phyloP scores from a whole-genome alignment of 1,139 yeast genomes.

The Pichia sp. region DNA sequence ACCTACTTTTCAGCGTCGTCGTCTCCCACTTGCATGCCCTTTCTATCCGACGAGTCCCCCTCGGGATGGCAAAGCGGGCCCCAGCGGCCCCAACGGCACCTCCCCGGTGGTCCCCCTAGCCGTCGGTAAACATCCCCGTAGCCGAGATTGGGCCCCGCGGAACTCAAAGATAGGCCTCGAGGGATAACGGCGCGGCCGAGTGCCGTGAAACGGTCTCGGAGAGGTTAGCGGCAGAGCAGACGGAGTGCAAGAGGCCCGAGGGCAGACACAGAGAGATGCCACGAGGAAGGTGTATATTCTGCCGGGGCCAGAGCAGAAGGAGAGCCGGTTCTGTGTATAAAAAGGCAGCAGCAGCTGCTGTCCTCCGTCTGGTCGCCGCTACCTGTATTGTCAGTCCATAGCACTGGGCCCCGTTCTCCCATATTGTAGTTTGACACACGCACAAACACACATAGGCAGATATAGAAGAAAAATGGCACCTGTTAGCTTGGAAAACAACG shows the following conservation, averaged over 20 bases:
- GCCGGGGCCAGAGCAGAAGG: too few relatives aligned
- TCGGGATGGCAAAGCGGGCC: not conserved
- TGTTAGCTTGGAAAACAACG: constrained; percentile 18
- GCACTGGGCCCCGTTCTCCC: too few relatives aligned
- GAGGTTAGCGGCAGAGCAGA: not conserved
- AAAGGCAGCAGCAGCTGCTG: too few relatives aligned
- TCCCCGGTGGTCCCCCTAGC: too few relatives aligned
- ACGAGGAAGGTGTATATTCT: not conserved
- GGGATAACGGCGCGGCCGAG: not conserved
- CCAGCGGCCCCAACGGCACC: not conserved
- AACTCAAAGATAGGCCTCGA: not conserved
- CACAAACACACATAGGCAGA: not conserved
- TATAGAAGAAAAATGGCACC: constrained; percentile 31
- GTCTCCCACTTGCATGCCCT: too few relatives aligned
- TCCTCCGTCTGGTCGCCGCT: too few relatives aligned
- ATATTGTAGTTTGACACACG: too few relatives aligned
- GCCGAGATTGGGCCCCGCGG: not conserved
- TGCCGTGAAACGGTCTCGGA: not conserved
- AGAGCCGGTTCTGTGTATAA: too few relatives aligned
- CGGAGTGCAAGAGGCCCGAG: not conserved
- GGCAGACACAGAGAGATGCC: not conserved
- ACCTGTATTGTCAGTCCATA: too few relatives aligned
- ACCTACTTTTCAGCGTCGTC: too few relatives aligned
- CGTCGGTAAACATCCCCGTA: too few relatives aligned
- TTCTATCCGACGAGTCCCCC: not conserved